Evolutionary conservation across 2,329 filamentous ascomycete species (phyloP).

Genomic region (Trichoderma breve): DNA sequence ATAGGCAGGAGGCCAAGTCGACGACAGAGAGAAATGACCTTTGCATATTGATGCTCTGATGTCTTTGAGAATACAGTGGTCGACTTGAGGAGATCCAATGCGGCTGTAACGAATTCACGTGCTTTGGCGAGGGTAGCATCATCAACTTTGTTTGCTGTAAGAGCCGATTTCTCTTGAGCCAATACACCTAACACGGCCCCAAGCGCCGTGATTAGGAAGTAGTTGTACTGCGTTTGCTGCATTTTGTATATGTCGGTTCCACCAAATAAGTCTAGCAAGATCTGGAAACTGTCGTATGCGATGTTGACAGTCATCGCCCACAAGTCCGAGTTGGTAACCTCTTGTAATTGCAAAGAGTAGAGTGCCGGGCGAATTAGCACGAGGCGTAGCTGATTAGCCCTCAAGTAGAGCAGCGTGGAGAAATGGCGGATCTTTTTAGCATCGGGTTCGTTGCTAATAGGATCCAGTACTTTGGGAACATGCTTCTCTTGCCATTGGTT

Average conservation of each 20-base stretch:
- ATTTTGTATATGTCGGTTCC: background rate
- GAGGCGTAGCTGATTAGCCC: background rate
- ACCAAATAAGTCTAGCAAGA: background rate
- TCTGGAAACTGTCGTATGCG: background rate
- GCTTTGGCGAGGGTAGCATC: background rate
- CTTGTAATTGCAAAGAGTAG: background rate
- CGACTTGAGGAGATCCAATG: background rate
- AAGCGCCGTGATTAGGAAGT: background rate
- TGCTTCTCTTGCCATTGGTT: background rate
- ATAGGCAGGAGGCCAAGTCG: background rate
- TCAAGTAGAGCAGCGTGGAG: background rate
- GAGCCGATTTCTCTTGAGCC: background rate
- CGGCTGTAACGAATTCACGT: background rate
- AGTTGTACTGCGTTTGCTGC: background rate
- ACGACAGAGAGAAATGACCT: background rate
- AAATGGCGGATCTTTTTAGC: background rate
- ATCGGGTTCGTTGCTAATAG: background rate
- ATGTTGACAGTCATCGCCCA: background rate
- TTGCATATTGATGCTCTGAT: background rate
- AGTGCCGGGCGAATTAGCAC: background rate
- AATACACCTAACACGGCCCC: background rate
- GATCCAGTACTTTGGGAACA: background rate
- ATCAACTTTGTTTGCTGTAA: background rate
- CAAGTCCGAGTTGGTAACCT: background rate
- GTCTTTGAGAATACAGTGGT: background rate